phyloP scores from a whole-genome alignment of 495 filamentous ascomycete species.

The Aspergillus incahuasiensis region DNA sequence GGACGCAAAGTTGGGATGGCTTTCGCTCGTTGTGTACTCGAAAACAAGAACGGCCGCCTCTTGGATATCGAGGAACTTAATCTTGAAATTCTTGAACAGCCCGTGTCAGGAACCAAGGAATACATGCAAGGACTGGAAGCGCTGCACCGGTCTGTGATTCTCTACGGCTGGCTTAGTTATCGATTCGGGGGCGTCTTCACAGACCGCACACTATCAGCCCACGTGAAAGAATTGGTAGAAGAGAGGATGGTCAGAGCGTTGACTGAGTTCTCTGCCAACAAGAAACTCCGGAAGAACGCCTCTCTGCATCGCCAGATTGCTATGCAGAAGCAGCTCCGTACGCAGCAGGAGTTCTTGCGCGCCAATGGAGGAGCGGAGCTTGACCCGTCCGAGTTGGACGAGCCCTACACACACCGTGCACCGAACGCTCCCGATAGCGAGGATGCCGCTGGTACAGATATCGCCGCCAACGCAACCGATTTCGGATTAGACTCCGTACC shows the following conservation, averaged over 20 bases:
- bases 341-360: constrained; percentile 24
- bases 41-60: constrained; percentile 57
- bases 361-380: constrained; percentile 11
- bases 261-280: constrained; percentile 49
- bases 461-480: background rate
- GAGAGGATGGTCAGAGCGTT: constrained; percentile 67
- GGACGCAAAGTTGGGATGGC: constrained; percentile 43
- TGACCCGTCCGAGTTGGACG: constrained; percentile 10
- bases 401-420: background rate
- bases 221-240: constrained; percentile 78
- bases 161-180: constrained; percentile 83
- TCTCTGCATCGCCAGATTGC: constrained; percentile 41
- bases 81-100: constrained; percentile 62
- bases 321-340: constrained; percentile 34
- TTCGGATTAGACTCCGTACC: background rate
- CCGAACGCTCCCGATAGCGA: background rate
- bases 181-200: constrained; percentile 72
- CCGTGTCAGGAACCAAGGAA: constrained; percentile 34
- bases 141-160: constrained; percentile 74
- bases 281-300: constrained; percentile 39
- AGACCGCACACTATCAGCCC: constrained; percentile 68
- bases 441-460: background rate
- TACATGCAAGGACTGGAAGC: constrained; percentile 64
- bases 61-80: constrained; percentile 60
- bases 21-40: constrained; percentile 63